A percentile compares a stretch with the other conserved stretches of the same genome.
Evolutionary conservation across 2,329 filamentous ascomycete genomes (phyloP).

Genomic region (Aspergillus awamori): DNA sequence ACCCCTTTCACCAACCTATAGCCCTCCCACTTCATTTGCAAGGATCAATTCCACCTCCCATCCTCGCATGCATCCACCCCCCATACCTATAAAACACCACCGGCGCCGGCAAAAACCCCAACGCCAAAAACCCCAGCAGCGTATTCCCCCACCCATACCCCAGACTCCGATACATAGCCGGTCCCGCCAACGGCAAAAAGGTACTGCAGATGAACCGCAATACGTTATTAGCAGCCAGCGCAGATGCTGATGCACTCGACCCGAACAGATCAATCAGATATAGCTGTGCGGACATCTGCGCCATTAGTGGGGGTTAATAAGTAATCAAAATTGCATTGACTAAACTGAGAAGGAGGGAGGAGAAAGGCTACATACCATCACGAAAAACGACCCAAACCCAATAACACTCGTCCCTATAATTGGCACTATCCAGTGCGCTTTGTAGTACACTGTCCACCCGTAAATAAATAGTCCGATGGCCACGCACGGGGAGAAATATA

Average conservation of each 20-base stretch:
- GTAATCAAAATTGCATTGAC: too few species aligned
- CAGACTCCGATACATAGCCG: neutral
- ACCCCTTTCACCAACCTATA: too few species aligned
- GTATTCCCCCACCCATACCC: neutral
- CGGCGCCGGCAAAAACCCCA: neutral
- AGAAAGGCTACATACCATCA: neutral
- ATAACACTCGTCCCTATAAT: slow-evolving; percentile 25
- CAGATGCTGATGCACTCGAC: neutral
- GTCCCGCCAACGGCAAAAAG: neutral
- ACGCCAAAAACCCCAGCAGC: neutral
- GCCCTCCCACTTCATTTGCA: too few species aligned
- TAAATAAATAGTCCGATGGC: slow-evolving; percentile 27
- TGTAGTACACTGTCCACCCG: slow-evolving; percentile 31
- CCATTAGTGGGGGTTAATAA: too few species aligned
- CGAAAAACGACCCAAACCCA: neutral
- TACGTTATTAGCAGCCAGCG: neutral
- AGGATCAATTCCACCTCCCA: too few species aligned
- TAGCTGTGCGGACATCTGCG: neutral
- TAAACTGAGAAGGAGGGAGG: too few species aligned
- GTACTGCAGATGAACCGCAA: neutral
- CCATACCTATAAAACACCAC: neutral
- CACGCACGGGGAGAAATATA: slow-evolving; percentile 23
- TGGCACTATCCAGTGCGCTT: slow-evolving; percentile 28
- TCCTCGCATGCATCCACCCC: slow-evolving; percentile 13
- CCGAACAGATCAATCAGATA: neutral